These are phyloP conservation scores for Phytophthora multivora DNA, from an alignment of 352 stramenopile genomes.

Conservation along the genomic window DNA sequence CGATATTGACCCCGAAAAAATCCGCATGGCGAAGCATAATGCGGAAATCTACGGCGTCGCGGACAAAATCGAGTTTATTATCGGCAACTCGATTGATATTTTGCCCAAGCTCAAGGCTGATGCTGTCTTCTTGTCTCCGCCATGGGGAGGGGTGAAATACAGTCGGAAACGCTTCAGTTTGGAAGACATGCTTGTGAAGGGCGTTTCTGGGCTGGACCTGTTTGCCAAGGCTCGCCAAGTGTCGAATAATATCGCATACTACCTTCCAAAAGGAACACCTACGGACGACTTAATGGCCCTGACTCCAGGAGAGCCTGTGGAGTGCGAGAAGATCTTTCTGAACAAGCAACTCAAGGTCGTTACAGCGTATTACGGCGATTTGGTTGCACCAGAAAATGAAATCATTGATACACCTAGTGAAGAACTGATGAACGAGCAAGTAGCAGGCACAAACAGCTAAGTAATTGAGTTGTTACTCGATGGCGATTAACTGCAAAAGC, in stretches of 20 bases:
- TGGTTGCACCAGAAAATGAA: slow-evolving; percentile 23
- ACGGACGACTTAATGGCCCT: slow-evolving; percentile 56
- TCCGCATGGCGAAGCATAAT: slow-evolving; percentile 92
- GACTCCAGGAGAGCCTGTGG: slow-evolving; percentile 52
- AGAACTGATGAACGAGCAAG: background rate
- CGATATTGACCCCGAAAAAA: slow-evolving; percentile 89
- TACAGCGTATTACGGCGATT: slow-evolving; percentile 82
- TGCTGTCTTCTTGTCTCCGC: slow-evolving; percentile 91
- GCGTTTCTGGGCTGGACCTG: slow-evolving; percentile 58
- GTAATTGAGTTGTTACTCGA: background rate
- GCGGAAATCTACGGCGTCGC: slow-evolving; percentile 90
- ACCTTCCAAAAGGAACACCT: slow-evolving; percentile 76
- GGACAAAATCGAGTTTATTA: slow-evolving; percentile 92
- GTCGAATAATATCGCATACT: slow-evolving; percentile 82
- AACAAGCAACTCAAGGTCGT: slow-evolving; percentile 84
- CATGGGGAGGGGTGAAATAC: slow-evolving; percentile 88
- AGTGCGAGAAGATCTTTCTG: slow-evolving; percentile 82
- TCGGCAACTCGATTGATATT: slow-evolving; percentile 86
- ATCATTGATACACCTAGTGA: slow-evolving; percentile 6
- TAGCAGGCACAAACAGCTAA: background rate
- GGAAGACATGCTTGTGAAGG: slow-evolving; percentile 70
- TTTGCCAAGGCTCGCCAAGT: slow-evolving; percentile 67
- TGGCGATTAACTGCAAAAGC: slow-evolving; percentile 3
- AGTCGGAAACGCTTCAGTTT: slow-evolving; percentile 64
- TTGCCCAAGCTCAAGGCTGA: slow-evolving; percentile 80